A percentile compares a stretch with the other conserved stretches of the same genome.
Evolutionary conservation across 1,284 basidiomycete genomes (phyloP).

Genomic region (Schizophyllum amplum): DNA sequence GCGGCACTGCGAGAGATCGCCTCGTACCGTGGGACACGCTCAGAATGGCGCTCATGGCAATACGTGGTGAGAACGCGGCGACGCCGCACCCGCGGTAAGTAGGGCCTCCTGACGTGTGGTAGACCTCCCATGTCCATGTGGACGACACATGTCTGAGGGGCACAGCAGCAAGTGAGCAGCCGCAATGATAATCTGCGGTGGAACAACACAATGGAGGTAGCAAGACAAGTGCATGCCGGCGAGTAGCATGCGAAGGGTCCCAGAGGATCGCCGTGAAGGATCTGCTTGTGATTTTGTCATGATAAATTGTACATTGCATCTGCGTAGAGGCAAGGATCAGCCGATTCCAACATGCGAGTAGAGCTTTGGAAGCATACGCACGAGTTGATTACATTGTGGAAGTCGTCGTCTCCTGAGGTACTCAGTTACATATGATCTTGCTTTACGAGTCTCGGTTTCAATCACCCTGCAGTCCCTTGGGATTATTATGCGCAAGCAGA

Average conservation of each 20-base stretch:
- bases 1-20: too few species aligned
- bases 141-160: conserved; percentile 5
- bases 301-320: background rate
- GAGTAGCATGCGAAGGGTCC: background rate
- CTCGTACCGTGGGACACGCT: too few species aligned
- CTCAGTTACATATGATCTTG: too few species aligned
- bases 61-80: too few species aligned
- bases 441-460: too few species aligned
- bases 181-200: background rate
- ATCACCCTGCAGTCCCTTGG: background rate
- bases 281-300: background rate
- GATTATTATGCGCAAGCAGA: conserved; percentile 19
- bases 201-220: too few species aligned
- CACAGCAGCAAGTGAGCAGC: background rate
- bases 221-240: too few species aligned
- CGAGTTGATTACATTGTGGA: too few species aligned
- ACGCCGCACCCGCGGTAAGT: too few species aligned
- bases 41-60: too few species aligned
- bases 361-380: background rate
- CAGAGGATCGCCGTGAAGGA: background rate
- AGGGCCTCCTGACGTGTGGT: conserved; percentile 5
- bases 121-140: conserved; percentile 8
- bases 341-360: background rate
- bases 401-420: too few species aligned
- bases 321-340: background rate